These are phyloP conservation scores for Lentinula edodes DNA, from an alignment of 768 basidiomycete genomes.

Conservation along the genomic window DNA sequence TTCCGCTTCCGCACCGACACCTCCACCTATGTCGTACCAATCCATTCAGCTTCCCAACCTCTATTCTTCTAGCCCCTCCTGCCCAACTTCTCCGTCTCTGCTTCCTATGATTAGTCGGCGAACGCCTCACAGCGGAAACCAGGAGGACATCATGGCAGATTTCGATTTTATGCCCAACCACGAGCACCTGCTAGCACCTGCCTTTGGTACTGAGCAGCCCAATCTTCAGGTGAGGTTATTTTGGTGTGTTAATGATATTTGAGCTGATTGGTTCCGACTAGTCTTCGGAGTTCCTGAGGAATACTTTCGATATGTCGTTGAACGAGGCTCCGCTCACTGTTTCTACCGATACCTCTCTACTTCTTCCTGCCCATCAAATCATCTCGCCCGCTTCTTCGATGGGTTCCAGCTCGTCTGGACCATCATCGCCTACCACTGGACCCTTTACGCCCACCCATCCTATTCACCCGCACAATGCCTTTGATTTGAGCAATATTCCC, in stretches of 20 bases:
- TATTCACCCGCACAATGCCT: conserved; percentile 20
- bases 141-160: conserved; percentile 33
- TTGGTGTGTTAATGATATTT: conserved; percentile 7
- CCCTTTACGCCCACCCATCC: conserved; percentile 45
- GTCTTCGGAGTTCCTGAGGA: conserved; percentile 46
- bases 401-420: conserved; percentile 41
- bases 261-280: conserved; percentile 16
- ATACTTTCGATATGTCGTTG: conserved; percentile 32
- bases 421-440: conserved; percentile 42
- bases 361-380: conserved; percentile 39
- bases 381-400: conserved; percentile 46
- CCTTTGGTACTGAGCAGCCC: conserved; percentile 39
- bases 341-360: conserved; percentile 26
- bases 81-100: conserved; percentile 53
- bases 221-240: conserved; percentile 33
- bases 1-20: conserved; percentile 59
- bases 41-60: conserved; percentile 66
- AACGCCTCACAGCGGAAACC: conserved; percentile 45
- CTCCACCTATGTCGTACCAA: conserved; percentile 57
- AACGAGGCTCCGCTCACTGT: conserved; percentile 32
- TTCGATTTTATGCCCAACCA: conserved; percentile 51
- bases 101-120: conserved; percentile 58
- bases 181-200: conserved; percentile 34
- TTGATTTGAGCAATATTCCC: conserved; percentile 19
- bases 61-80: conserved; percentile 43